Evolutionary conservation across 2,329 filamentous ascomycete genomes (phyloP).

Genomic region (Tolypocladium ovalisporum): DNA sequence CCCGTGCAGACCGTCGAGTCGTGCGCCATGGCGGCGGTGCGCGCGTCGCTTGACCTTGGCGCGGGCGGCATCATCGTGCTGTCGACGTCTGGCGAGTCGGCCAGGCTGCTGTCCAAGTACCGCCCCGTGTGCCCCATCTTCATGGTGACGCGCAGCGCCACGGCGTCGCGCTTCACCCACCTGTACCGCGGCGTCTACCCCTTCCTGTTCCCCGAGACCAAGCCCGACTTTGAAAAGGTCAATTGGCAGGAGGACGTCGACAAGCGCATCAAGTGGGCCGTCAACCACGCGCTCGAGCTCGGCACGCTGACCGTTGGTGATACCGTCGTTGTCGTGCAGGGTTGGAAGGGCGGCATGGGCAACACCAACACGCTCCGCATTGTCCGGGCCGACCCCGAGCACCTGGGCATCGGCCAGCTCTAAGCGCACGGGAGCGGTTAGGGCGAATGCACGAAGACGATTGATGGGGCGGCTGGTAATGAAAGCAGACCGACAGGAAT

Average conservation of each 20-base stretch:
- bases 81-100: conserved; percentile 90
- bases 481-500: neutral
- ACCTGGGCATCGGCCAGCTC: conserved; percentile 43
- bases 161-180: conserved; percentile 81
- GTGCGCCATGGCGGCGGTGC: conserved; percentile 93
- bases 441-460: neutral
- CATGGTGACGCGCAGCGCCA: conserved; percentile 88
- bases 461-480: neutral
- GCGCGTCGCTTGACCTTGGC: conserved; percentile 89
- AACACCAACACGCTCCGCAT: conserved; percentile 75
- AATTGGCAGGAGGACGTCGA: conserved; percentile 99
- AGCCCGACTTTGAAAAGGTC: conserved; percentile 85
- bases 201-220: conserved; percentile 84
- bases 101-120: conserved; percentile 95
- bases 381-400: conserved; percentile 48
- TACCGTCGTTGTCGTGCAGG: conserved; percentile 73
- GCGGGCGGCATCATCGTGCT: conserved; percentile 93
- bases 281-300: conserved; percentile 76
- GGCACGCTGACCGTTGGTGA: conserved; percentile 63
- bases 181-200: conserved; percentile 97
- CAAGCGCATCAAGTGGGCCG: conserved; percentile 93
- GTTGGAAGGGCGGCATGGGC: conserved; percentile 85
- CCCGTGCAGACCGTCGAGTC: conserved; percentile 86
- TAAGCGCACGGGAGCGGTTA: neutral
- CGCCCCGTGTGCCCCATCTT: conserved; percentile 98